Evolutionary conservation across 176 grass and related monocot species (phyloP).

Genomic region (Musa beccarii): DNA sequence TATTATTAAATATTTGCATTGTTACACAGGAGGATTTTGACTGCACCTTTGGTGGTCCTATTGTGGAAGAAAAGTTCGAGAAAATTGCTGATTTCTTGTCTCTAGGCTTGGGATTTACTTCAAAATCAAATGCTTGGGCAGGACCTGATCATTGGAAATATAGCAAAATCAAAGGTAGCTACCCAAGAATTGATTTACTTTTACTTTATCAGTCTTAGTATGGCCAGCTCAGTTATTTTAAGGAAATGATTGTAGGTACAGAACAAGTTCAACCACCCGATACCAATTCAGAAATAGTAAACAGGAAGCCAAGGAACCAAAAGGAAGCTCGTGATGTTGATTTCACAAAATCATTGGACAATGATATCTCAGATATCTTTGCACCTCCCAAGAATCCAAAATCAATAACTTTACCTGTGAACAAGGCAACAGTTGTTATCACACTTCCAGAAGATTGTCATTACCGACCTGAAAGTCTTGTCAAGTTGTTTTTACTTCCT

Average conservation of each 20-base stretch:
- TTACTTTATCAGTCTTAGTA: slow-evolving; percentile 9
- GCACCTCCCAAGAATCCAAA: slow-evolving; percentile 64
- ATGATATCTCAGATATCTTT: slow-evolving; percentile 53
- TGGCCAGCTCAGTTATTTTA: slow-evolving; percentile 11
- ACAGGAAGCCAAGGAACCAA: slow-evolving; percentile 45
- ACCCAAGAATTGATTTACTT: background rate
- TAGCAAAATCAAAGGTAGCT: slow-evolving; percentile 69
- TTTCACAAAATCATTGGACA: slow-evolving; percentile 70
- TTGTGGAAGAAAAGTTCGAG: slow-evolving; percentile 48
- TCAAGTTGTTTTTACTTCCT: slow-evolving; percentile 81
- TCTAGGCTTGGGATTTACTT: slow-evolving; percentile 55
- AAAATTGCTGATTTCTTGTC: slow-evolving; percentile 75
- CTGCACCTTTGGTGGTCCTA: slow-evolving; percentile 39
- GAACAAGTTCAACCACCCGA: slow-evolving; percentile 32
- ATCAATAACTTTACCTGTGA: slow-evolving; percentile 47
- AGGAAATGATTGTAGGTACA: slow-evolving; percentile 29
- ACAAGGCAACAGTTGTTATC: slow-evolving; percentile 41
- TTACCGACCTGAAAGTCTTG: slow-evolving; percentile 79
- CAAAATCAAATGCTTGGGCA: slow-evolving; percentile 96
- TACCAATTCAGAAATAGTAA: slow-evolving; percentile 41
- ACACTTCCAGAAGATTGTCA: slow-evolving; percentile 96
- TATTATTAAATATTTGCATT: background rate
- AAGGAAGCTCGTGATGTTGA: slow-evolving; percentile 53
- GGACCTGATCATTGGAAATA: slow-evolving; percentile 99
- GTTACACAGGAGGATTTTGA: slow-evolving; percentile 47